phyloP scores from a whole-genome alignment of 2,329 filamentous ascomycete genomes.

The Exophiala viscosa region DNA sequence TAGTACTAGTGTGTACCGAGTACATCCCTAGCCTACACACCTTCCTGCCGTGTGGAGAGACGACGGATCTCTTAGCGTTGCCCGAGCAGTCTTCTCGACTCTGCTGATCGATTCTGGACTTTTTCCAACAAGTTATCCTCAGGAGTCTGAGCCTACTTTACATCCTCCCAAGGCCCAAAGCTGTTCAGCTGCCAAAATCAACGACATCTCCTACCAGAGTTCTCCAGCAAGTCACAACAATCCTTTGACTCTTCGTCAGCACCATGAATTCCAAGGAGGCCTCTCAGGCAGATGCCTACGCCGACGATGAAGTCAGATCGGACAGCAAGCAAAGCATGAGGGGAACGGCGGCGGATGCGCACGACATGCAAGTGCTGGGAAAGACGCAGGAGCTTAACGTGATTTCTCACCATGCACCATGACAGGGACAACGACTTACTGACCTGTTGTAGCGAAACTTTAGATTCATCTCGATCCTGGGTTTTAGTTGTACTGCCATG shows the following conservation, averaged over 20 bases:
- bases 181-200: neutral
- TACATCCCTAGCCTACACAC: too few species aligned
- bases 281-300: neutral
- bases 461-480: slow-evolving; percentile 43
- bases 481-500: slow-evolving; percentile 36
- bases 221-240: neutral
- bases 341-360: slow-evolving; percentile 12
- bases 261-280: neutral
- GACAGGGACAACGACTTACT: slow-evolving; percentile 37
- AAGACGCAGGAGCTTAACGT: slow-evolving; percentile 21
- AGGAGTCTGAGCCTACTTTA: too few species aligned
- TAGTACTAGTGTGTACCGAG: too few species aligned
- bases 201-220: neutral
- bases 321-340: neutral
- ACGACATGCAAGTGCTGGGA: slow-evolving; percentile 21
- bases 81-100: too few species aligned
- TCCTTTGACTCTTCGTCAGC: neutral
- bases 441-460: slow-evolving; percentile 41
- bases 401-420: slow-evolving; percentile 34
- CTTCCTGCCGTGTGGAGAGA: too few species aligned
- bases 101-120: too few species aligned
- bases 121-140: too few species aligned
- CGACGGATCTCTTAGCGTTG: too few species aligned
- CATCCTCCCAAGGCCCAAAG: too few species aligned
- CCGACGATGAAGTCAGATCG: neutral